Percentiles rank a stretch among this genome's conserved stretches.
Conservation (phyloP, 805 yeast genomes). For the Metschnikowia corniflorae region DNA sequence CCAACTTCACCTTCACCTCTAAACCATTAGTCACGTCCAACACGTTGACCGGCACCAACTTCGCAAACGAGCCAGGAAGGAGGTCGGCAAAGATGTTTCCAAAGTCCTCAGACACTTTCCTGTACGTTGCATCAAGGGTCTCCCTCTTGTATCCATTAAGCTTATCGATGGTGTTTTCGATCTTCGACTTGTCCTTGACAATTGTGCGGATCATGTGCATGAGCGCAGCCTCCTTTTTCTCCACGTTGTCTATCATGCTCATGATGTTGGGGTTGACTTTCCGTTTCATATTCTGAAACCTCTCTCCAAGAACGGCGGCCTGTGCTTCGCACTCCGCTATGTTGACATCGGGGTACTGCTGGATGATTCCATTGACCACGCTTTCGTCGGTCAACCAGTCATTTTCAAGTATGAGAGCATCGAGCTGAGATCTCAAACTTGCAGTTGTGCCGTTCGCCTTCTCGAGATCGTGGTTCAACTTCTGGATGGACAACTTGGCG, state of each 20-base stretch:
- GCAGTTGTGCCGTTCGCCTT: slow-evolving; percentile 39
- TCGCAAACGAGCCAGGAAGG: slow-evolving; percentile 86
- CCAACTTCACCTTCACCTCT: slow-evolving; percentile 85
- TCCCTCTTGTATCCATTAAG: slow-evolving; percentile 82
- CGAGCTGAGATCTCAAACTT: slow-evolving; percentile 37
- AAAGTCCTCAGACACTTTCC: slow-evolving; percentile 82
- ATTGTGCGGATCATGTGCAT: slow-evolving; percentile 80
- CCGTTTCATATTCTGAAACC: slow-evolving; percentile 66
- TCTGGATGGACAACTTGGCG: slow-evolving; percentile 50
- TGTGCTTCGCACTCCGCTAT: slow-evolving; percentile 59
- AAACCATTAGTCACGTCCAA: slow-evolving; percentile 85
- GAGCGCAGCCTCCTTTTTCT: slow-evolving; percentile 76
- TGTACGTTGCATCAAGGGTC: slow-evolving; percentile 79
- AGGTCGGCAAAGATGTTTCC: slow-evolving; percentile 87
- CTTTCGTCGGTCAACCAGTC: slow-evolving; percentile 73
- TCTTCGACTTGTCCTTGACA: slow-evolving; percentile 83
- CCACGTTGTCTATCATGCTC: slow-evolving; percentile 89
- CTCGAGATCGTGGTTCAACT: slow-evolving; percentile 52
- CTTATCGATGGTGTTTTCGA: slow-evolving; percentile 80
- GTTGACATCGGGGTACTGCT: slow-evolving; percentile 60
- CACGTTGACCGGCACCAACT: slow-evolving; percentile 77
- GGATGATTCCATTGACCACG: slow-evolving; percentile 52
- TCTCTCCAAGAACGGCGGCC: slow-evolving; percentile 51
- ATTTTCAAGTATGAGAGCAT: slow-evolving; percentile 48
- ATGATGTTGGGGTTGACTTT: slow-evolving; percentile 82